Base-by-base conservation (phyloP, 2,329 filamentous ascomycete species). In the Pyrenophora seminiperda region DNA sequence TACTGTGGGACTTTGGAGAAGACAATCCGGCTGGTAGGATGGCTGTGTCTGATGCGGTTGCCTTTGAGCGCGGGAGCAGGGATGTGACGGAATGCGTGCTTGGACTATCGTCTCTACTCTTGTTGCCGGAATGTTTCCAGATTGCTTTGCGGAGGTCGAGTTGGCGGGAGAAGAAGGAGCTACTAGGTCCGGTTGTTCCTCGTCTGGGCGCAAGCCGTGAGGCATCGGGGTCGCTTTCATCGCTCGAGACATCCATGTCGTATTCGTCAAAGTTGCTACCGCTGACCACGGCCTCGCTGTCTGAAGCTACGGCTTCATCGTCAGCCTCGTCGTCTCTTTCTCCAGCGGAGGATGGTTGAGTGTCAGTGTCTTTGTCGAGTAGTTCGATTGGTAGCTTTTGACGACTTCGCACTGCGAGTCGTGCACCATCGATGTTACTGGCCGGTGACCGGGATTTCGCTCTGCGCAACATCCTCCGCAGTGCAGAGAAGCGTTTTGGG, bases 381-480 rank as follows among this genome's bases (percentile, higher is more conserved):
- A 88, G 80, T 18, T 84, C 81, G 48, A 83, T 80, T 7, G 84
- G 80, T 2, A 95, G 74, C 47, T 85, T 84, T 57, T 91, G 88
- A 3, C 89, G 88, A 3, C 89, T 91, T 56, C 86, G 86, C 73
- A 93, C 92, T 1, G 87, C 87, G 54, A 90, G 78, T 58, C 79
- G 89, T 17, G 89, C 86, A 39, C 89, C 73, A 9, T 74, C 73
- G 43, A 81, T 65, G 43, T 77, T 76, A 14, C 76, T 75, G 7
- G 80, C 70, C 3, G 80, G 79, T 22, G 73, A 72, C 53, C 76
- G 76, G 38, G 71, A 81, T 79, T 57, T 85, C 1, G 84, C 82
- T 47, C 81, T 84, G 51, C 80, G 81, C 1, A 89, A 79, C 30
- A 90, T 76, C 50, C 81, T 84, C 20, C 80, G 77, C 17, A 91